phyloP scores from a whole-genome alignment of 352 stramenopile genomes.

The Globisporangium carolinianum region DNA sequence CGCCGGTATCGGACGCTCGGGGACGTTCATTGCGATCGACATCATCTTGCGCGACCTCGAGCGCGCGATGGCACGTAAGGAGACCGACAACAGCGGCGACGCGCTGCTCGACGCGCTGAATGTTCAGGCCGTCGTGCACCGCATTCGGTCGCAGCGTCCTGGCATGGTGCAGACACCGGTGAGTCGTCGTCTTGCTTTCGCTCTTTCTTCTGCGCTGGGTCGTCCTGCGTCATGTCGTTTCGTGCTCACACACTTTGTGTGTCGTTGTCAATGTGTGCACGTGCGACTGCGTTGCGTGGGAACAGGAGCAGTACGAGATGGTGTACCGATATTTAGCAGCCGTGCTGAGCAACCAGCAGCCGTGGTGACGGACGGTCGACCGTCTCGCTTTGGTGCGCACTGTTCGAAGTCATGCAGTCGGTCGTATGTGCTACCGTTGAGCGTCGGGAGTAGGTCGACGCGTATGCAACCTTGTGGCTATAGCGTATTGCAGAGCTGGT shows the following conservation, averaged over 20 bases:
- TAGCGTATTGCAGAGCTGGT: too few relatives aligned
- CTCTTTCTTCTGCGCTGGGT: neutral
- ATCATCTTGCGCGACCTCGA: conserved; percentile 58
- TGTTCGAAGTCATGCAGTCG: too few relatives aligned
- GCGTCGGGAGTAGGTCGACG: neutral
- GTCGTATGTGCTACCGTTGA: neutral
- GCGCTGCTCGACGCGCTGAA: conserved; percentile 31
- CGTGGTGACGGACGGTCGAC: conserved; percentile 30
- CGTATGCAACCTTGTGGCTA: too few relatives aligned
- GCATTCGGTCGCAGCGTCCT: conserved; percentile 58
- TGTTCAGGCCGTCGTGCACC: conserved; percentile 48
- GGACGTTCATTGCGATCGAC: conserved; percentile 83
- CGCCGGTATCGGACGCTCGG: conserved; percentile 69
- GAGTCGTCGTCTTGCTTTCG: conserved; percentile 19
- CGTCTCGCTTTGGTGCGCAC: too few relatives aligned
- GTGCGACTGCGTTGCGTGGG: neutral
- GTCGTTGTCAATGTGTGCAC: neutral
- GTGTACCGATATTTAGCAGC: conserved; percentile 77
- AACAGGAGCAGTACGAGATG: conserved; percentile 81
- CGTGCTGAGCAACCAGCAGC: conserved; percentile 38
- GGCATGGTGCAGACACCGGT: conserved; percentile 79
- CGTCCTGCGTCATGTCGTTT: neutral
- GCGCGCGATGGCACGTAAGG: conserved; percentile 15
- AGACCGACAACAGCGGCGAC: conserved; percentile 12
- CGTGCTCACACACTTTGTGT: too few relatives aligned